A percentile compares a stretch with the other conserved stretches of the same genome.
phyloP scores from a whole-genome alignment of 768 basidiomycete species.

The Crucibulum laeve region DNA sequence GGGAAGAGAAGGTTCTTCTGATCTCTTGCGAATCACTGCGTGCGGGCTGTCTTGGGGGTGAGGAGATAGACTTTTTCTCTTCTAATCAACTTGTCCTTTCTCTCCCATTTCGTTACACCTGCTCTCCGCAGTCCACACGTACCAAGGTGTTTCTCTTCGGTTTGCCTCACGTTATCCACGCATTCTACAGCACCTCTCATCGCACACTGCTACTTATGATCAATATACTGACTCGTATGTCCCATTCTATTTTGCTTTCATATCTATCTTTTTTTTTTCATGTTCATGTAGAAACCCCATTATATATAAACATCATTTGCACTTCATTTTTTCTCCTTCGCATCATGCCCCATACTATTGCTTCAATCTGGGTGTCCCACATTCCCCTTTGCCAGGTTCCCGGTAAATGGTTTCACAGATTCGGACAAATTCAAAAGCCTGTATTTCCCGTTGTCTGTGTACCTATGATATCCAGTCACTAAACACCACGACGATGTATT shows the following conservation, averaged over 20 bases:
- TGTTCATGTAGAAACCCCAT: slow-evolving; percentile 1
- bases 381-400: no score
- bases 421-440: no score
- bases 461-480: no score
- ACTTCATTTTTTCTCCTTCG: not conserved
- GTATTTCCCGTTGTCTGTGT: no score
- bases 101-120: not conserved
- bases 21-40: not conserved
- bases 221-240: slow-evolving; percentile 7
- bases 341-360: no score
- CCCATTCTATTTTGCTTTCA: slow-evolving; percentile 9
- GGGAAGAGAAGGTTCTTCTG: slow-evolving; percentile 75
- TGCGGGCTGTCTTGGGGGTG: not conserved
- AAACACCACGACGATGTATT: no score
- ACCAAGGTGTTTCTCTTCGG: no score
- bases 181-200: no score
- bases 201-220: slow-evolving; percentile 1
- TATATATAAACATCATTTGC: slow-evolving; percentile 10
- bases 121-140: no score
- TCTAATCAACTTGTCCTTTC: not conserved
- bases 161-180: not conserved
- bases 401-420: no score
- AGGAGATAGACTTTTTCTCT: slow-evolving; percentile 2
- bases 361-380: no score
- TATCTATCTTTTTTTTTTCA: slow-evolving; percentile 6